These are phyloP conservation scores for Rhynchosporium secalis DNA, from an alignment of 2,329 filamentous ascomycete genomes.

Conservation along the genomic window DNA sequence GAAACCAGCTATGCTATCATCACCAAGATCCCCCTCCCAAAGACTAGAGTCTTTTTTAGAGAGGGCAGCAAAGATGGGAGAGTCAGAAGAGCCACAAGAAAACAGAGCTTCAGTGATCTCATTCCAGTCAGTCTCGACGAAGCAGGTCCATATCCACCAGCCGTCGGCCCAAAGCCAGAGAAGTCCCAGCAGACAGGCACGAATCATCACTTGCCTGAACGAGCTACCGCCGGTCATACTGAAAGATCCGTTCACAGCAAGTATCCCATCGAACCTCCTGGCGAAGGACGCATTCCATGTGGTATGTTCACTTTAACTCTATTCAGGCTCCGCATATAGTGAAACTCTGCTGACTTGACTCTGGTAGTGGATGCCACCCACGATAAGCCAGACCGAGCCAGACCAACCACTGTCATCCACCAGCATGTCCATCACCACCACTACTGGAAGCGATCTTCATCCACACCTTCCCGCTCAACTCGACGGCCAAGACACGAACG, in stretches of 20 bases:
- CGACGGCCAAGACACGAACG: slow-evolving; percentile 20
- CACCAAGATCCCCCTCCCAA: slow-evolving; percentile 10
- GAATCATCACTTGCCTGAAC: slow-evolving; percentile 26
- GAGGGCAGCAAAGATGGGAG: slow-evolving; percentile 11
- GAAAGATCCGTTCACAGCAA: slow-evolving; percentile 27
- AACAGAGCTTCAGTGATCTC: slow-evolving; percentile 43
- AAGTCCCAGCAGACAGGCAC: slow-evolving; percentile 18
- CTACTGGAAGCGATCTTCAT: slow-evolving; percentile 50
- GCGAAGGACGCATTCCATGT: neutral
- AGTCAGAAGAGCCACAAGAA: slow-evolving; percentile 26
- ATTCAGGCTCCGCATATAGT: neutral
- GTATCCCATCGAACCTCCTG: slow-evolving; percentile 22
- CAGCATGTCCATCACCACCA: slow-evolving; percentile 63
- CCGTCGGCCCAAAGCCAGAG: slow-evolving; percentile 36
- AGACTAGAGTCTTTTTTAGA: slow-evolving; percentile 20
- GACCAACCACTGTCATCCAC: slow-evolving; percentile 42
- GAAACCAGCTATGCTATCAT: neutral
- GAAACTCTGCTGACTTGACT: neutral
- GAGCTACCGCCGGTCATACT: slow-evolving; percentile 30
- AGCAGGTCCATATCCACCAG: slow-evolving; percentile 34
- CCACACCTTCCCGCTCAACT: slow-evolving; percentile 20
- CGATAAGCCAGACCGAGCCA: slow-evolving; percentile 19
- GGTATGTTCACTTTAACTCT: neutral
- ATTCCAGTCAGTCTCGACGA: slow-evolving; percentile 43
- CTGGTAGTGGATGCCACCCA: slow-evolving; percentile 23